These are phyloP conservation scores for Colletotrichum simmondsii DNA, from an alignment of 2,329 filamentous ascomycete genomes.

Conservation along the genomic window DNA sequence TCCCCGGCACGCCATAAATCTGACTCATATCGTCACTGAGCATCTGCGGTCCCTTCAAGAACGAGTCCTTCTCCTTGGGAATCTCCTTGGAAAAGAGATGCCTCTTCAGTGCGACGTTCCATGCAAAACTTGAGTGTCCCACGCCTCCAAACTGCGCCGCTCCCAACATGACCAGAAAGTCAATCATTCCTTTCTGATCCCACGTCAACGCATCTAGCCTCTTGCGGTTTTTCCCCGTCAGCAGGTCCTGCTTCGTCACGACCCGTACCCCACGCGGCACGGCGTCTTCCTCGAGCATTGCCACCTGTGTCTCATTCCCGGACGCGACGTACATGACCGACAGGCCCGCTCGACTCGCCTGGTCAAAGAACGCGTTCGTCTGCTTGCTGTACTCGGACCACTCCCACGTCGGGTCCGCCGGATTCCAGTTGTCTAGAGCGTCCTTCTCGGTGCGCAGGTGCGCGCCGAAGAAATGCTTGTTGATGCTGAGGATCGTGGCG, in stretches of 20 bases:
- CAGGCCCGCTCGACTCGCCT: conserved; percentile 39
- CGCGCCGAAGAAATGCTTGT: conserved; percentile 41
- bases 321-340: conserved; percentile 42
- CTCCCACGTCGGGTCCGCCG: conserved; percentile 40
- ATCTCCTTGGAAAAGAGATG: conserved; percentile 32
- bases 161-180: conserved; percentile 46
- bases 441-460: conserved; percentile 44
- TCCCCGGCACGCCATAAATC: conserved; percentile 3
- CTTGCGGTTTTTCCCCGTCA: conserved; percentile 30
- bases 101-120: conserved; percentile 45
- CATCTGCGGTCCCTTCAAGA: conserved; percentile 3
- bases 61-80: background rate
- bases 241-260: conserved; percentile 44
- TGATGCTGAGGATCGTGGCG: conserved; percentile 38
- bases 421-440: conserved; percentile 41
- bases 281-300: conserved; percentile 8
- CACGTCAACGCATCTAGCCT: conserved; percentile 40
- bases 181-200: conserved; percentile 46
- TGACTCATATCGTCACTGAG: conserved; percentile 15
- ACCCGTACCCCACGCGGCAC: conserved; percentile 36
- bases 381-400: conserved; percentile 43
- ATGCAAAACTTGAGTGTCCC: conserved; percentile 45
- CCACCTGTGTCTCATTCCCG: conserved; percentile 41
- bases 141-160: conserved; percentile 46
- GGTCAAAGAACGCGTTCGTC: conserved; percentile 41